These are phyloP conservation scores for Moricandia moricandioides DNA, from an alignment of 345 rosid species.

Conservation along the genomic window DNA sequence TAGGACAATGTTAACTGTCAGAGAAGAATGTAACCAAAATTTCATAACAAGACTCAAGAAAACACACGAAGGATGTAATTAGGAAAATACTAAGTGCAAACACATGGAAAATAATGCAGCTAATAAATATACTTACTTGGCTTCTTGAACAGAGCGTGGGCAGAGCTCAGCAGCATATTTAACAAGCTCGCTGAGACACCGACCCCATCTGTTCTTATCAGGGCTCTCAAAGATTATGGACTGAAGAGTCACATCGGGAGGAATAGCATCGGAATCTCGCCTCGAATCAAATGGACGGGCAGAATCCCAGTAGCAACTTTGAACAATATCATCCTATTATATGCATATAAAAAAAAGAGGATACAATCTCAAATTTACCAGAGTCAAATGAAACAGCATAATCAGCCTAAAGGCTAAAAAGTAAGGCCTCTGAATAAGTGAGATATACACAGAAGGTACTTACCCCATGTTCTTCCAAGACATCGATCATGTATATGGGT, in stretches of 20 bases:
- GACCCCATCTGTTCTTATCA: constrained; percentile 95
- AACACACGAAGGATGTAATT: constrained; percentile 8
- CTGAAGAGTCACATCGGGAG: constrained; percentile 91
- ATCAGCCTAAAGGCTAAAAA: constrained; percentile 17
- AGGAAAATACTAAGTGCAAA: not conserved
- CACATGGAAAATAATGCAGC: constrained; percentile 15
- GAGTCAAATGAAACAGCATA: constrained; percentile 3
- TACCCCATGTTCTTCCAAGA: constrained; percentile 98
- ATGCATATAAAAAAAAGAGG: constrained; percentile 16
- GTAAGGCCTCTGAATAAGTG: constrained; percentile 7
- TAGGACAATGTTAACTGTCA: constrained; percentile 2
- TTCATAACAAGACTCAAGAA: not conserved
- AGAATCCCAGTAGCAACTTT: constrained; percentile 94
- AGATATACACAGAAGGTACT: constrained; percentile 29
- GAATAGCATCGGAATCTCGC: constrained; percentile 86
- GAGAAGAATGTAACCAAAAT: constrained; percentile 7
- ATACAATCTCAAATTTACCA: constrained; percentile 11
- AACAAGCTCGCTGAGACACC: constrained; percentile 92
- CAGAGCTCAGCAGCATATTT: constrained; percentile 95
- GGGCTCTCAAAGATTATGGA: constrained; percentile 94
- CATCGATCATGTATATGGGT: constrained; percentile 90
- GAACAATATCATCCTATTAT: constrained; percentile 93
- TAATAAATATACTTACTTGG: constrained; percentile 63
- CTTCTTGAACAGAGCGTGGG: constrained; percentile 88
- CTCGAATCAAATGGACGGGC: constrained; percentile 89